Evolutionary conservation across 768 basidiomycete species (phyloP).

Genomic region (Butyriboletus loyo): DNA sequence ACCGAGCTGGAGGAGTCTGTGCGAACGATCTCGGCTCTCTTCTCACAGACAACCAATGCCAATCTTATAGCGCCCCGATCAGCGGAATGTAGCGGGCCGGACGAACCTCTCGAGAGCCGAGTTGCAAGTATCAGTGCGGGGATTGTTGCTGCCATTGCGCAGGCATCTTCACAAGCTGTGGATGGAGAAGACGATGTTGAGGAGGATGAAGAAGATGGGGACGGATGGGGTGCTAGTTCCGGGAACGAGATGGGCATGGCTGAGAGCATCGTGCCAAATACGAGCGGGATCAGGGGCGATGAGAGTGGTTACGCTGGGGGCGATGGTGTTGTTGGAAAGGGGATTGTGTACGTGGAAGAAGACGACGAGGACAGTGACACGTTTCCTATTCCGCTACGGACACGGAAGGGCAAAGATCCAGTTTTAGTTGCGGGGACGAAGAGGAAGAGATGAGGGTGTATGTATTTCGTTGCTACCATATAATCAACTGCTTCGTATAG

Average conservation of each 20-base stretch:
- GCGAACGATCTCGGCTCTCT: slow-evolving; percentile 68
- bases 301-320: slow-evolving; percentile 18
- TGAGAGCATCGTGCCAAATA: slow-evolving; percentile 55
- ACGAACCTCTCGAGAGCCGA: slow-evolving; percentile 53
- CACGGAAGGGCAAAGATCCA: slow-evolving; percentile 59
- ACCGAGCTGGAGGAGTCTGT: slow-evolving; percentile 68
- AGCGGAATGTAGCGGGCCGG: slow-evolving; percentile 29
- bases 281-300: slow-evolving; percentile 57
- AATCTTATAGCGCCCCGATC: slow-evolving; percentile 30
- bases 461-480: slow-evolving; percentile 12
- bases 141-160: slow-evolving; percentile 76
- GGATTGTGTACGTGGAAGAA: slow-evolving; percentile 38
- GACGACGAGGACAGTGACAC: slow-evolving; percentile 69
- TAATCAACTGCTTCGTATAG: slow-evolving; percentile 12
- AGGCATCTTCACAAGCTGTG: slow-evolving; percentile 61
- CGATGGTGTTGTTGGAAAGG: slow-evolving; percentile 15
- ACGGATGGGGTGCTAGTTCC: slow-evolving; percentile 42
- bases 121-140: slow-evolving; percentile 79
- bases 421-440: slow-evolving; percentile 50
- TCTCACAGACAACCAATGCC: slow-evolving; percentile 47
- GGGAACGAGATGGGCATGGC: slow-evolving; percentile 48
- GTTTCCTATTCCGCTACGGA: slow-evolving; percentile 70
- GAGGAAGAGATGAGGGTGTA: slow-evolving; percentile 66
- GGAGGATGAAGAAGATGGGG: slow-evolving; percentile 38
- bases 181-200: slow-evolving; percentile 52